A percentile compares a stretch with the other conserved stretches of the same genome.
These are phyloP conservation scores for Escallonia rubra DNA, from an alignment of 129 eudicot species.

Conservation along the genomic window DNA sequence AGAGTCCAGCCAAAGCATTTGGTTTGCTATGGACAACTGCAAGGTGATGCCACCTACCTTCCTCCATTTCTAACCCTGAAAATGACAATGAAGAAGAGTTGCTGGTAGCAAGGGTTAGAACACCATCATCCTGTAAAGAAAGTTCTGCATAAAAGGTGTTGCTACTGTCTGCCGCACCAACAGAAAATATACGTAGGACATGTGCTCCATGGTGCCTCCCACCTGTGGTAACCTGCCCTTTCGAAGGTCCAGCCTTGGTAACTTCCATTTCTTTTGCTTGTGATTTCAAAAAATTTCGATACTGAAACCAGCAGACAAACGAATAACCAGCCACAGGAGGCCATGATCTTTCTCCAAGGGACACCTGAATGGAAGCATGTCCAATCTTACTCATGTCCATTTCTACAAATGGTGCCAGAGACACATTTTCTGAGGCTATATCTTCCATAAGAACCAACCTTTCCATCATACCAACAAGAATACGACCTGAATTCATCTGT, in stretches of 20 bases:
- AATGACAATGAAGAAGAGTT: slow-evolving; percentile 73
- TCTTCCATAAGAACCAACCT: slow-evolving; percentile 73
- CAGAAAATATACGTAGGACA: slow-evolving; percentile 76
- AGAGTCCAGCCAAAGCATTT: slow-evolving; percentile 93
- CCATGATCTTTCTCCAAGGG: slow-evolving; percentile 97
- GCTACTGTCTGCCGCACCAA: slow-evolving; percentile 59
- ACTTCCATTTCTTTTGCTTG: slow-evolving; percentile 47
- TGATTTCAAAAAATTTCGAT: slow-evolving; percentile 53
- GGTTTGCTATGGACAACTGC: slow-evolving; percentile 96
- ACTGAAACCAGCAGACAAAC: slow-evolving; percentile 96
- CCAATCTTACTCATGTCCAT: slow-evolving; percentile 94
- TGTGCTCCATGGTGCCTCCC: slow-evolving; percentile 40
- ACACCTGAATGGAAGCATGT: slow-evolving; percentile 87
- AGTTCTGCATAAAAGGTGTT: slow-evolving; percentile 77
- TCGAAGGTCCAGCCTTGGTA: slow-evolving; percentile 41
- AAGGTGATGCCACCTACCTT: slow-evolving; percentile 95
- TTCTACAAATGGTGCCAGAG: slow-evolving; percentile 91
- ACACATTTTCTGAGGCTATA: slow-evolving; percentile 56
- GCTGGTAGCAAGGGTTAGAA: slow-evolving; percentile 86
- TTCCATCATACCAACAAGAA: slow-evolving; percentile 85
- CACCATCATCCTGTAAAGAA: slow-evolving; percentile 86
- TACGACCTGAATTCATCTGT: slow-evolving; percentile 54
- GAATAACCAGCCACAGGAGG: slow-evolving; percentile 99
- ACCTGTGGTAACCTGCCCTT: slow-evolving; percentile 28
- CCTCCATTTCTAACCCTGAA: slow-evolving; percentile 81